Base-by-base conservation (phyloP, 225 moss, liverwort and hornwort species). In the Pseudisothecium myosuroides region DNA sequence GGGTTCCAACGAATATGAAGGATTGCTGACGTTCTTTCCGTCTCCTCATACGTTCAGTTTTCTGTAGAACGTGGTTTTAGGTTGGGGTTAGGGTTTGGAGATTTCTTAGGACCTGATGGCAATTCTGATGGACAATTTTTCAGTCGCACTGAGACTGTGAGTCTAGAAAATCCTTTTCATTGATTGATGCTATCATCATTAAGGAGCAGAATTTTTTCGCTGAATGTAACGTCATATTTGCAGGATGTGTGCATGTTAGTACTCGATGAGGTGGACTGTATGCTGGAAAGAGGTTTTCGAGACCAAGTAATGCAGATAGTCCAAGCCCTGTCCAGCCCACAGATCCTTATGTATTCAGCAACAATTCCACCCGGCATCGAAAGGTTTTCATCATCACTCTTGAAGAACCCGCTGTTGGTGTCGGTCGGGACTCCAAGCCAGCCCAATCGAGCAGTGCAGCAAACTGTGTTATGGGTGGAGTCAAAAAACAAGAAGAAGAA, bases 381-480 rank as follows among this genome's bases (percentile, higher is more conserved):
- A 93, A 95, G 88, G 58, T 91, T 97, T 81, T 92, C 96, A 7
- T 89, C 93, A 21, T 91, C 93, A 21, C 91, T 98, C 36, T 87
- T 98, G 89, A 97, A 90, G 52, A 93, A 92, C 82, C 96, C 97
- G 28, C 59, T 98, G 10, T 63, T 91, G 17, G 92, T 98, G 50
- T 95, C 96, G 59, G 95, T 97, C 71, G 98, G 97, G 64, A 91
- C 92, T 89, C 90, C 95, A 68, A 91, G 93, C 87, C 93, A 87
- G 71, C 95, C 96, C 41, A 98, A 89, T 79, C 91, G 96, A 84
- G 96, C 97, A 87, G 96, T 98, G 59, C 95, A 94, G 89, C 98
- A 98, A 92, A 97, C 93, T 39, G 91, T 98, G 18, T 92, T 98
- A n/a, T 98, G 98, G 98, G 96, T 98, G 67, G 97, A 96, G 68